A percentile compares a stretch with the other conserved stretches of the same genome.
phyloP scores from a whole-genome alignment of 805 yeast genomes.

The Kazachstania martiniae region DNA sequence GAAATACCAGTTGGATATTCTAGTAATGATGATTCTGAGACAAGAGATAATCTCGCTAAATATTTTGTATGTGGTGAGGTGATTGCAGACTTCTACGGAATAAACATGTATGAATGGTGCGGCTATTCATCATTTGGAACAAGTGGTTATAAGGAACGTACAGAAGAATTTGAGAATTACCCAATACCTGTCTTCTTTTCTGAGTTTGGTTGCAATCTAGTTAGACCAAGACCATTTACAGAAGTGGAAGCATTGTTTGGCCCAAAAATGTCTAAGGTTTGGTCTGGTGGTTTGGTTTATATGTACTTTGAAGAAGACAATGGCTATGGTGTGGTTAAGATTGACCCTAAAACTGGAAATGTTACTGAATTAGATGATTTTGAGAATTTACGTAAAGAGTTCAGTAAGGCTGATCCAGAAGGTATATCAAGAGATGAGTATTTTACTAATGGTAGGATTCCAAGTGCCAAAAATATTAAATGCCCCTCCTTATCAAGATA shows the following conservation, averaged over 20 bases:
- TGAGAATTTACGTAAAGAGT: conserved; percentile 43
- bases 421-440: conserved; percentile 19
- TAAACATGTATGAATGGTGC: conserved; percentile 86
- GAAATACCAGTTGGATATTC: conserved; percentile 89
- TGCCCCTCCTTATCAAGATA: conserved; percentile 10
- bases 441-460: conserved; percentile 17
- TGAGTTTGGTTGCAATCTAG: conserved; percentile 68
- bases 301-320: conserved; percentile 75
- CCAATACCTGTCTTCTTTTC: conserved; percentile 71
- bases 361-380: conserved; percentile 53
- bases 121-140: conserved; percentile 49
- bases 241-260: conserved; percentile 60
- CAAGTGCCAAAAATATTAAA: conserved; percentile 32
- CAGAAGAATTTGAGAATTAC: conserved; percentile 49
- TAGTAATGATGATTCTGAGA: conserved; percentile 76
- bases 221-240: conserved; percentile 58
- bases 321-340: conserved; percentile 58
- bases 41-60: conserved; percentile 69
- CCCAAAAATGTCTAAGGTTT: conserved; percentile 57
- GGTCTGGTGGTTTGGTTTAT: conserved; percentile 83
- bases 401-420: conserved; percentile 37
- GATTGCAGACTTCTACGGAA: conserved; percentile 66
- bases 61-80: conserved; percentile 73
- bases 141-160: conserved; percentile 59
- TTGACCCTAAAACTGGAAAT: conserved; percentile 29